Evolutionary conservation across 148 eudicot species (phyloP), one percentile per base, ranked within the genome.

Genomic region (Vaccinium corymbosum): DNA sequence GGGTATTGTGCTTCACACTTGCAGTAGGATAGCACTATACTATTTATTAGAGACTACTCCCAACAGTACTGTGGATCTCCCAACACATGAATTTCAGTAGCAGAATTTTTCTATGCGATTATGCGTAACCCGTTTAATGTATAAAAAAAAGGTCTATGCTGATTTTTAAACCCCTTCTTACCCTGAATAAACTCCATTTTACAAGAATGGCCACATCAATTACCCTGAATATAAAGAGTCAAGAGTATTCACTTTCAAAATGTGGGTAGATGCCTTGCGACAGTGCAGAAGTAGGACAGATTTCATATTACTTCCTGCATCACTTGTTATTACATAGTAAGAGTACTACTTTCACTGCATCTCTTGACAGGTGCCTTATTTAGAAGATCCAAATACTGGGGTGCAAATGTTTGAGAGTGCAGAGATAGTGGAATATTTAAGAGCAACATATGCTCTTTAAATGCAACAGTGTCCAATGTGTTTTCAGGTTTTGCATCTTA

Each of bases 301-400:
- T 42, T 66, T 15, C 51, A 25, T 66, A 7, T 73, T 82, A 13
- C 22, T 52, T 75, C 32, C 25, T 70, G 42, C 73, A 76, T 74
- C 56, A 5, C 20, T 51, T 83, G 57, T 42, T 29, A n/a, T 57
- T 48, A 13, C 50, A 76, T 62, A 55, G 16, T 57, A 51, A 77
- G 71, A 35, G 38, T 83, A 8, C 27, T 74, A 57, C 22, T 20
- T 74, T 8, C 51, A 81, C 64, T 82, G 70, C 74, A 56, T n/a
- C 46, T 81, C 27, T 84, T 85, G 35, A 70, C 87, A 97, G 99
- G 98, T 87, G 25, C 99, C 98, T 81, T 93, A 90, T 83, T 83
- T 97, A 76, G 99, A 97, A 89, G 99, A 97, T 89, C 98, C 98
- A 70, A 97, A 97, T 83, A 93, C 98, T 2, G 99, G 99, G 55